phyloP scores from a whole-genome alignment of 2,329 filamentous ascomycete species.

The Colletotrichum karsti region DNA sequence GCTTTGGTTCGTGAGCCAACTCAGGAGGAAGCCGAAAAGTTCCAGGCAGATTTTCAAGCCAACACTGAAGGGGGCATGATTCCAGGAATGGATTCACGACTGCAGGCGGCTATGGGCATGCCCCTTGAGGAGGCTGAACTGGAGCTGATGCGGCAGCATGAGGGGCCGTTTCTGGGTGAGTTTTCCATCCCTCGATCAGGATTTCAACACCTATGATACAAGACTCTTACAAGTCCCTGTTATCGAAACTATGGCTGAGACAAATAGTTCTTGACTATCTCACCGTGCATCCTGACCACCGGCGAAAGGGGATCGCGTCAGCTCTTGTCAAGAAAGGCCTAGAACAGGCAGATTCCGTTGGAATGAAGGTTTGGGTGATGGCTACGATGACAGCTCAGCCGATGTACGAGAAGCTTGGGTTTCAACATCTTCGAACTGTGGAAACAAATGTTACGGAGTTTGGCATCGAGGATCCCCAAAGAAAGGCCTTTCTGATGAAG shows the following conservation, averaged over 20 bases:
- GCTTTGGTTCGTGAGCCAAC: not conserved
- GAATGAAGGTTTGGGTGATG: slow-evolving; percentile 4
- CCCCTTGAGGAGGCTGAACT: not conserved
- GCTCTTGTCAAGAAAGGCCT: not conserved
- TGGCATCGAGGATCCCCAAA: not conserved
- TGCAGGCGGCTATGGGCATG: not conserved
- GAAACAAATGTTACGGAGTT: not conserved
- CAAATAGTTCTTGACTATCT: not conserved
- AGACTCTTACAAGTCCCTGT: no score
- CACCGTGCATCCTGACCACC: not conserved
- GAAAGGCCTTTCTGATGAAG: not conserved
- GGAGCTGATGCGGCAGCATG: not conserved
- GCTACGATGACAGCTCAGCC: not conserved
- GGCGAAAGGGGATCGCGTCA: not conserved
- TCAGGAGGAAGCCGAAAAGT: not conserved
- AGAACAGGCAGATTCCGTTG: not conserved
- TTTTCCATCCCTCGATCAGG: not conserved
- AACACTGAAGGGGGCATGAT: not conserved
- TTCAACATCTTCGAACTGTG: not conserved
- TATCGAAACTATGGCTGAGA: no score
- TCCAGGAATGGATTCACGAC: not conserved
- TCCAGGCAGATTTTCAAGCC: not conserved
- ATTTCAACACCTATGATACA: not conserved
- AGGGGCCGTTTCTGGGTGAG: slow-evolving; percentile 5
- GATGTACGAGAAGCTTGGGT: slow-evolving; percentile 4